These are phyloP conservation scores for Paramecium octaurelia DNA, from an alignment of 73 alveolate species.

Conservation along the genomic window DNA sequence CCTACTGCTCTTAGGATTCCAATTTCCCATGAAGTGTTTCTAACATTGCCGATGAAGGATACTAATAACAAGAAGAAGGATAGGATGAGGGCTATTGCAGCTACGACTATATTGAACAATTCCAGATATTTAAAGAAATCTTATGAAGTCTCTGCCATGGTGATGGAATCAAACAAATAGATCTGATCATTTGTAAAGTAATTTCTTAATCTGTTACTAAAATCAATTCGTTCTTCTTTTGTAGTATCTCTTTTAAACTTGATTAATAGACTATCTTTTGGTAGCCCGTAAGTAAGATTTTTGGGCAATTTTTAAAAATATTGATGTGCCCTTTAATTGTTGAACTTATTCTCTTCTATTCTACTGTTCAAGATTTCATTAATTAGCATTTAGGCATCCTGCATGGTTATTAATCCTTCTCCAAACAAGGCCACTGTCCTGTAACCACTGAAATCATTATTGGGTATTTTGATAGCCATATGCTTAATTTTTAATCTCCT, in stretches of 20 bases:
- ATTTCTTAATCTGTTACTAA: conserved; percentile 85
- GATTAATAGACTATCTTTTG: conserved; percentile 62
- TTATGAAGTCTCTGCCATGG: conserved; percentile 72
- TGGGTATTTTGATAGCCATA: conserved; percentile 31
- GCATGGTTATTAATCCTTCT: background rate
- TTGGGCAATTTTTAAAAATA: conserved; percentile 7
- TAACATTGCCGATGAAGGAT: conserved; percentile 87
- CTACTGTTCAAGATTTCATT: background rate
- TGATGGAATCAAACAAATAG: conserved; percentile 68
- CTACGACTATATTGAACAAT: conserved; percentile 83
- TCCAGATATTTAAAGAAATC: conserved; percentile 72
- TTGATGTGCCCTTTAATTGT: conserved; percentile 46
- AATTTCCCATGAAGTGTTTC: conserved; percentile 92
- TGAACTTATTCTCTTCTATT: background rate
- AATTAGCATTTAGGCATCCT: background rate
- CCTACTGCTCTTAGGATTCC: conserved; percentile 97
- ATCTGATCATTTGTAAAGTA: conserved; percentile 75
- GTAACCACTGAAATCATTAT: background rate
- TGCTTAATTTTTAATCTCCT: conserved; percentile 7
- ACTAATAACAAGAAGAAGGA: conserved; percentile 91
- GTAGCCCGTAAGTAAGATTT: conserved; percentile 65
- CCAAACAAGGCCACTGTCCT: conserved; percentile 22
- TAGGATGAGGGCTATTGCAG: conserved; percentile 85
- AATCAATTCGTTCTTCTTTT: conserved; percentile 63
- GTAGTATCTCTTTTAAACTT: conserved; percentile 50